Evolutionary conservation across 352 stramenopile species (phyloP), one percentile per base, ranked within the genome.

Genomic region (Globisporangium nodosum): DNA sequence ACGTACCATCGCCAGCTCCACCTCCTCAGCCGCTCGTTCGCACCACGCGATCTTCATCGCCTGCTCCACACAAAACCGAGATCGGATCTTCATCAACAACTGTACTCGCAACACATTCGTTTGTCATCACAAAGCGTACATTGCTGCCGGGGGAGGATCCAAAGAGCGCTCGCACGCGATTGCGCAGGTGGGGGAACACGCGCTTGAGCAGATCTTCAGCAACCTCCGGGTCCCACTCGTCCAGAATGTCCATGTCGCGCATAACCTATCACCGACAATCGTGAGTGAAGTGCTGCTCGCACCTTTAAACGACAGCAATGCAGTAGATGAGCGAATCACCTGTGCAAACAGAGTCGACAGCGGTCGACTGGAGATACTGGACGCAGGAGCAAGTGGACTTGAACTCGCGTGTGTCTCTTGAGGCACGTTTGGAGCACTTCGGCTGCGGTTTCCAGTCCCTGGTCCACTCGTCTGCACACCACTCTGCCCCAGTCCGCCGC

Each of bases 191-290:
- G 18, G 59, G 59, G 9, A 48, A 50, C 30, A 65, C 48, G 15
- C 59, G 40, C 52, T 55, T 54, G 24, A 65, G 52, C 16, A 65
- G n/a, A n/a, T 65, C 33, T 33, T 60, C 52, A 5, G 11, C 18
- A 11, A 45, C n/a, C 15, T 55, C 59, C 12, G 59, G 52, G 24
- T 65, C 52, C 59, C 59, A 65, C 46, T 65, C 52, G 33, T 60
- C 59, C 18, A 65, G 47, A 20, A 31, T 60, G 46, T 65, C 31
- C 59, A 65, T 60, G n/a, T 65, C 59, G 15, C 27, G 52, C 59
- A 65, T 65, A 1, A 65, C 46, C 59, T 65, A 35, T 3, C 37
- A 43, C 13, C 40, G 18, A 13, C 12, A 13, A 21, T 6, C n/a
- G 5, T 15, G n/a, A 37, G 12, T 49, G 15, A 49, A 12, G 0